phyloP scores from a whole-genome alignment of 306 rosid species.

The Cicer bijugum region DNA sequence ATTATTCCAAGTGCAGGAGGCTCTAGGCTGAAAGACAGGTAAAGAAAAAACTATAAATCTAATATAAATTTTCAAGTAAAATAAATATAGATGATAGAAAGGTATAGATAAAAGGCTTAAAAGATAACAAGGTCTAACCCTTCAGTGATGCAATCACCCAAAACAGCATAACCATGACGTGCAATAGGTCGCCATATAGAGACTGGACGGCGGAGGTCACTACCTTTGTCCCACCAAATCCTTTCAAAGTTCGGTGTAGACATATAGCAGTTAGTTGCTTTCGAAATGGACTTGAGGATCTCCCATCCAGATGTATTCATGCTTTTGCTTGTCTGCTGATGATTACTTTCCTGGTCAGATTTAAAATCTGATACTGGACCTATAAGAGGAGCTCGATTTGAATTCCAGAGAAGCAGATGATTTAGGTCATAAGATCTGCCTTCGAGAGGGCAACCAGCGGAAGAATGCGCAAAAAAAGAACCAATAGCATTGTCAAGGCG shows the following conservation, averaged over 20 bases:
- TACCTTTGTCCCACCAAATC: constrained; percentile 99
- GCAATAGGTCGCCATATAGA: constrained; percentile 93
- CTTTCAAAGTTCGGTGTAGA: constrained; percentile 95
- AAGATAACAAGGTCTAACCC: constrained; percentile 67
- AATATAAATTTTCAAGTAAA: constrained; percentile 15
- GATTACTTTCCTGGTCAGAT: constrained; percentile 52
- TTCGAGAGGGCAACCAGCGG: constrained; percentile 58
- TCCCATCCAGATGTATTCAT: constrained; percentile 85
- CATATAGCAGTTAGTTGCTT: constrained; percentile 66
- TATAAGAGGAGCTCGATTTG: constrained; percentile 55
- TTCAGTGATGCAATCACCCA: constrained; percentile 96
- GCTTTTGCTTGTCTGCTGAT: constrained; percentile 57
- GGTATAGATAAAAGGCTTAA: constrained; percentile 8
- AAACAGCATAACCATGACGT: constrained; percentile 73
- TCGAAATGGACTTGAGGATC: constrained; percentile 75
- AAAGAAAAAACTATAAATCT: constrained; percentile 41
- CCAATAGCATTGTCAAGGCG: constrained; percentile 87
- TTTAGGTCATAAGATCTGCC: constrained; percentile 67
- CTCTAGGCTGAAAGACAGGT: constrained; percentile 73
- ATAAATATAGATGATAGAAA: constrained; percentile 19
- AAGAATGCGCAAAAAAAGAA: constrained; percentile 80
- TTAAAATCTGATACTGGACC: constrained; percentile 55
- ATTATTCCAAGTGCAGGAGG: constrained; percentile 92
- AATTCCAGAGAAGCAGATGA: constrained; percentile 86
- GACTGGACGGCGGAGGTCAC: constrained; percentile 77